phyloP scores from a whole-genome alignment of 2,329 filamentous ascomycete genomes.

The Ophiognomonia clavigignenti-juglandacearum region DNA sequence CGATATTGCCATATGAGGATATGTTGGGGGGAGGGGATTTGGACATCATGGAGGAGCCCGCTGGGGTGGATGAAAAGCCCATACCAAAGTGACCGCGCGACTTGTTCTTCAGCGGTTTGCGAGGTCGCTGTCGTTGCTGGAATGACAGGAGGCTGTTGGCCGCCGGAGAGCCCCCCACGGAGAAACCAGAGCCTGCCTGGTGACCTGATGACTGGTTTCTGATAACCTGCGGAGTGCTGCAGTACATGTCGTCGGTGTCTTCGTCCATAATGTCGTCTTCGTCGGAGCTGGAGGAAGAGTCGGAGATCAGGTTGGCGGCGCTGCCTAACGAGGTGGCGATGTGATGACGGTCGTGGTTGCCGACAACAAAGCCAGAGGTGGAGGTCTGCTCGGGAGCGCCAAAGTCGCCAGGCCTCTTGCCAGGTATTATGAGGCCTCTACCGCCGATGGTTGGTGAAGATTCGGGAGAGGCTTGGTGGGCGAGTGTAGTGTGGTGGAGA shows the following conservation, averaged over 20 bases:
- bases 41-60: slow-evolving; percentile 42
- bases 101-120: slow-evolving; percentile 59
- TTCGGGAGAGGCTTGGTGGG: slow-evolving; percentile 81
- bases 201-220: slow-evolving; percentile 40
- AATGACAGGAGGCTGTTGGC: slow-evolving; percentile 78
- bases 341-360: slow-evolving; percentile 62
- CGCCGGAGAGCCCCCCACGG: slow-evolving; percentile 62
- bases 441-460: slow-evolving; percentile 82
- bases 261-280: slow-evolving; percentile 69
- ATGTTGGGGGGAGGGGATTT: slow-evolving; percentile 64
- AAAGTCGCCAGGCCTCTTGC: slow-evolving; percentile 44
- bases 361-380: slow-evolving; percentile 68
- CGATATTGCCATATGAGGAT: slow-evolving; percentile 23
- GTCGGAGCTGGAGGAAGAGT: slow-evolving; percentile 68
- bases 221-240: slow-evolving; percentile 74
- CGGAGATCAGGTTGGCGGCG: slow-evolving; percentile 69
- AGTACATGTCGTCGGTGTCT: slow-evolving; percentile 73
- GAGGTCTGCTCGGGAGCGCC: slow-evolving; percentile 58
- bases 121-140: slow-evolving; percentile 67
- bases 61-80: slow-evolving; percentile 40
- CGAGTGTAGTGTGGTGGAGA: slow-evolving; percentile 90
- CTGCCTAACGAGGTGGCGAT: slow-evolving; percentile 74
- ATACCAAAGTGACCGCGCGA: slow-evolving; percentile 42
- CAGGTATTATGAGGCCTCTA: slow-evolving; percentile 57
- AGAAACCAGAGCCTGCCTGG: slow-evolving; percentile 16